These are phyloP conservation scores for Scutellaria minor DNA, from an alignment of 257 asterid species.

Conservation along the genomic window DNA sequence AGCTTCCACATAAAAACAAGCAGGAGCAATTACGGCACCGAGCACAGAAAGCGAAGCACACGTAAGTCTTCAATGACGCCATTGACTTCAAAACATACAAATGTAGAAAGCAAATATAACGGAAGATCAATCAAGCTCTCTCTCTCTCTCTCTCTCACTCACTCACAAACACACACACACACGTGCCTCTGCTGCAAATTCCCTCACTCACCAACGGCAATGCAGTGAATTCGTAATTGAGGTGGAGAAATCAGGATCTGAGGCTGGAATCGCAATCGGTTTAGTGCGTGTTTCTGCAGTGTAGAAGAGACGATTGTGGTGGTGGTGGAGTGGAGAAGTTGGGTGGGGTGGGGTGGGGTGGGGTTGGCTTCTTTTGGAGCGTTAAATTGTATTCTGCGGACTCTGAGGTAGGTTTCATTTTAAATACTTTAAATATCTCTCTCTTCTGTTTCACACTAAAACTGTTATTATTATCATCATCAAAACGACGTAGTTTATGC, in stretches of 20 bases:
- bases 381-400: constrained; percentile 40
- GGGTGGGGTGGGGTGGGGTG: neutral
- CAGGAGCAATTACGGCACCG: constrained; percentile 37
- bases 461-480: too few species aligned
- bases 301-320: constrained; percentile 33
- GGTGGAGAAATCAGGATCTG: constrained; percentile 36
- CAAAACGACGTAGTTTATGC: too few species aligned
- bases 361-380: constrained; percentile 31
- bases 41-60: constrained; percentile 46
- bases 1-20: constrained; percentile 36
- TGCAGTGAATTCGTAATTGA: constrained; percentile 32
- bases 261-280: constrained; percentile 22
- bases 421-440: constrained; percentile 24
- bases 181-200: constrained; percentile 19
- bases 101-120: constrained; percentile 24
- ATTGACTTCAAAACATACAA: constrained; percentile 30
- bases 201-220: constrained; percentile 37
- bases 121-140: constrained; percentile 38
- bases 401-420: constrained; percentile 52
- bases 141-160: neutral
- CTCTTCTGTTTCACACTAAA: too few species aligned
- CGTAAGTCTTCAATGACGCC: constrained; percentile 32
- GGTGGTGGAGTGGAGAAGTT: constrained; percentile 17
- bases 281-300: constrained; percentile 22
- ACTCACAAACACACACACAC: neutral